Conservation (phyloP, 768 basidiomycete species). For the Tylopilus intermedius region DNA sequence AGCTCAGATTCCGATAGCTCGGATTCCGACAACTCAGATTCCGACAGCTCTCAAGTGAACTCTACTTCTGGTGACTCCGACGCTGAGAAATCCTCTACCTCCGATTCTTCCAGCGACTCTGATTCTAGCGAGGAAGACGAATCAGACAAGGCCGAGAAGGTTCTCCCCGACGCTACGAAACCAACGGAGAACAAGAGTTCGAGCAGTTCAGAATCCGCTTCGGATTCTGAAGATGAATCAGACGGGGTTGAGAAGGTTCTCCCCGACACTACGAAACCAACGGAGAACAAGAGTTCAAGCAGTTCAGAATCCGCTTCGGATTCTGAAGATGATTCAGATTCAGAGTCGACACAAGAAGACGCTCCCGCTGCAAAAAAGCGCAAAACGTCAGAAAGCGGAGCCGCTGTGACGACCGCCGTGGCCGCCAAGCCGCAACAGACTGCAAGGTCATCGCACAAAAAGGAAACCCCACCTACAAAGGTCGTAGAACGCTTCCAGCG, state of each 20-base stretch:
- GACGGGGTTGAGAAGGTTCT: neutral
- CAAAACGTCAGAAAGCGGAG: slow-evolving; percentile 47
- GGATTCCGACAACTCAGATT: slow-evolving; percentile 2
- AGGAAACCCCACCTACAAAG: slow-evolving; percentile 29
- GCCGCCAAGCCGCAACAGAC: slow-evolving; percentile 13
- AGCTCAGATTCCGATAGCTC: slow-evolving; percentile 17
- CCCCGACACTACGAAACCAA: neutral
- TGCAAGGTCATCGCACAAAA: neutral
- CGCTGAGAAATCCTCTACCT: slow-evolving; percentile 14
- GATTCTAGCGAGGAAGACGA: slow-evolving; percentile 15
- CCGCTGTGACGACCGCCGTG: slow-evolving; percentile 44
- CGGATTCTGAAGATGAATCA: neutral
- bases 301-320: slow-evolving; percentile 10
- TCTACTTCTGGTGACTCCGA: slow-evolving; percentile 14
- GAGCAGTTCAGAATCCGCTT: slow-evolving; percentile 10
- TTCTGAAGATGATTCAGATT: neutral
- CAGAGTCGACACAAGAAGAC: neutral
- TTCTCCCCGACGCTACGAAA: neutral
- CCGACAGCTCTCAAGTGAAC: slow-evolving; percentile 7
- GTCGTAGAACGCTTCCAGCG: slow-evolving; percentile 73
- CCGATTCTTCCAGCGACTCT: slow-evolving; percentile 11
- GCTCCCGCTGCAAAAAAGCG: slow-evolving; percentile 54
- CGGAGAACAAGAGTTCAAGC: slow-evolving; percentile 1
- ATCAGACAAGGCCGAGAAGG: neutral
- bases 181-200: neutral